phyloP scores from a whole-genome alignment of 257 asterid genomes.

The Primulina eburnea region DNA sequence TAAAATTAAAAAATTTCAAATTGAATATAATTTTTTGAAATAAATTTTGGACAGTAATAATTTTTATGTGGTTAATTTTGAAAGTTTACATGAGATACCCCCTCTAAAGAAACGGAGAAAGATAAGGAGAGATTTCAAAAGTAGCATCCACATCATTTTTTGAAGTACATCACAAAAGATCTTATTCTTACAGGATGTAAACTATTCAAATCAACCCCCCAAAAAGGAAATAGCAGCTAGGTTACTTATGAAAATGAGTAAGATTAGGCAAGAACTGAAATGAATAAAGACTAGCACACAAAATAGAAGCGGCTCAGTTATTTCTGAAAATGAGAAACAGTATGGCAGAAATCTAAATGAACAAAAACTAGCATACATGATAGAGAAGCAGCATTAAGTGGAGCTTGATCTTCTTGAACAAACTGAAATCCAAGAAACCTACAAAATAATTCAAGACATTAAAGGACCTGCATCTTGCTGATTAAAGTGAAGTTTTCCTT shows the following conservation, averaged over 20 bases:
- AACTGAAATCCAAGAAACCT: slow-evolving; percentile 86
- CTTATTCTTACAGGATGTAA: too few relatives aligned
- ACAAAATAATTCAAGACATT: slow-evolving; percentile 32
- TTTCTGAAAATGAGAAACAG: slow-evolving; percentile 7
- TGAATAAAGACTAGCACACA: neutral
- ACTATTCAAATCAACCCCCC: too few relatives aligned
- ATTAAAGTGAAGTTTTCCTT: slow-evolving; percentile 12
- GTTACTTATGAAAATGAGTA: neutral
- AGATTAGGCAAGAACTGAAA: neutral
- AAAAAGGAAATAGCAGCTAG: neutral
- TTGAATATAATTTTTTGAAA: too few relatives aligned
- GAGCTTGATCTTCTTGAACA: slow-evolving; percentile 58
- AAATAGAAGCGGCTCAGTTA: neutral
- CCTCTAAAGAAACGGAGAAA: neutral
- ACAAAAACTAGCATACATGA: slow-evolving; percentile 48
- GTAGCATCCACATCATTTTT: neutral
- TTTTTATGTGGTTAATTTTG: neutral
- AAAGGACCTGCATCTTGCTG: slow-evolving; percentile 12
- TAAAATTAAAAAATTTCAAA: too few relatives aligned
- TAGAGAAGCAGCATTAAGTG: slow-evolving; percentile 36
- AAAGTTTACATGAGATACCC: neutral
- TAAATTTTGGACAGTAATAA: neutral
- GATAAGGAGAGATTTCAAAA: neutral
- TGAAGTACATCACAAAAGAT: too few relatives aligned
- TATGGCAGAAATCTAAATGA: slow-evolving; percentile 6